Percentiles rank a stretch among this genome's conserved stretches.
Conservation (phyloP, 805 yeast species). For the Ogataea angusta region DNA sequence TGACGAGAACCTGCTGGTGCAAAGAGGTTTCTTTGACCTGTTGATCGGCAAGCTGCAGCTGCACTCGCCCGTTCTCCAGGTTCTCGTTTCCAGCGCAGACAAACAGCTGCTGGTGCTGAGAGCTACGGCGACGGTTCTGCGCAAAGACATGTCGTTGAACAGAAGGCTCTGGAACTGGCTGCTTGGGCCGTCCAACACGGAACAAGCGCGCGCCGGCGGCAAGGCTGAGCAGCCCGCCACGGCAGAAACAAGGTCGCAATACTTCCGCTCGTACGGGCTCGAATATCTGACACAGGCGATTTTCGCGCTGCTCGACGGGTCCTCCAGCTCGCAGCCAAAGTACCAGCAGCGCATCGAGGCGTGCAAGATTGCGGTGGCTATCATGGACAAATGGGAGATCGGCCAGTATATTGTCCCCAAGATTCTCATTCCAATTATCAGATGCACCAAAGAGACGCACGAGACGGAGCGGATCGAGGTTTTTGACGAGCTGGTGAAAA, state of each 20-base stretch:
- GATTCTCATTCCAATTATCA: constrained; percentile 63
- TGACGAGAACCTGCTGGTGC: constrained; percentile 67
- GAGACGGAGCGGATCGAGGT: constrained; percentile 22
- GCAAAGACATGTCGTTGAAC: constrained; percentile 91
- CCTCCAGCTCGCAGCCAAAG: constrained; percentile 20
- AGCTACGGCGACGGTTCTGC: constrained; percentile 65
- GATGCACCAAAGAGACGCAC: constrained; percentile 38
- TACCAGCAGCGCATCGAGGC: constrained; percentile 44
- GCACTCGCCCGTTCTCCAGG: constrained; percentile 52
- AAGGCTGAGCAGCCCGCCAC: constrained; percentile 10
- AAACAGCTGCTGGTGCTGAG: constrained; percentile 55
- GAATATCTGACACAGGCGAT: constrained; percentile 51
- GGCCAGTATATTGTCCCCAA: constrained; percentile 71
- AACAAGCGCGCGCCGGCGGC: constrained; percentile 4
- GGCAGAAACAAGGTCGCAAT: constrained; percentile 40
- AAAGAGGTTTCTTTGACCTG: constrained; percentile 85
- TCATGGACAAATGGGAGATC: constrained; percentile 94
- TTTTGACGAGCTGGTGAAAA: constrained; percentile 47
- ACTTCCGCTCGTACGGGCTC: constrained; percentile 59
- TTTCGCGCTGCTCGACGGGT: constrained; percentile 41
- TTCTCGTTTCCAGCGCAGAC: constrained; percentile 49
- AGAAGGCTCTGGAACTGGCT: constrained; percentile 93
- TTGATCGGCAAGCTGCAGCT: constrained; percentile 66
- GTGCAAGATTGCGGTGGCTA: constrained; percentile 62
- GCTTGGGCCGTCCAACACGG: constrained; percentile 66